Conservation (phyloP, 1,284 basidiomycete genomes). For the Bondarzewia mesenterica region DNA sequence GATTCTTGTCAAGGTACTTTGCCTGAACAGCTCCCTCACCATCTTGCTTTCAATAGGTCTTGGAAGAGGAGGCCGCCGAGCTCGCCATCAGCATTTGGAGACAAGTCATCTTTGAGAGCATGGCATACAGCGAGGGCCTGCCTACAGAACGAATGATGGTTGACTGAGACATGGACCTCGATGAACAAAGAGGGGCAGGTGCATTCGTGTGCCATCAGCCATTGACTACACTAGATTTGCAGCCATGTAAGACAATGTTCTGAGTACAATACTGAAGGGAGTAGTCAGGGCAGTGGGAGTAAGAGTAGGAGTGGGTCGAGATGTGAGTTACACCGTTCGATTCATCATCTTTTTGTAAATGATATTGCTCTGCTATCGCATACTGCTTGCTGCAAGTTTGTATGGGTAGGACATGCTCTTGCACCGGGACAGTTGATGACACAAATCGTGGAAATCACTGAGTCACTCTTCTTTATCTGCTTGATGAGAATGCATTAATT, state of each 20-base stretch:
- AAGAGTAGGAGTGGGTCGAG: not conserved
- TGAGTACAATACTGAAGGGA: not conserved
- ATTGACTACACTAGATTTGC: not conserved
- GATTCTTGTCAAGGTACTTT: not conserved
- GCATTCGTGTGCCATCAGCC: constrained; percentile 19
- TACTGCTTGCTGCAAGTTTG: not conserved
- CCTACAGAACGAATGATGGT: constrained; percentile 73
- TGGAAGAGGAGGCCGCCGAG: constrained; percentile 80
- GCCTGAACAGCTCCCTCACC: not conserved
- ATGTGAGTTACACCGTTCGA: not conserved
- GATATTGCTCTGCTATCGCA: not conserved
- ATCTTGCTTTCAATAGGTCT: constrained; percentile 44
- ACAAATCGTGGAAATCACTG: not conserved
- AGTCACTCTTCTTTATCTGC: not conserved
- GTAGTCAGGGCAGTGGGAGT: not conserved
- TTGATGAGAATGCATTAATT: not conserved
- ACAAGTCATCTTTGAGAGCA: constrained; percentile 85
- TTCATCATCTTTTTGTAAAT: not conserved
- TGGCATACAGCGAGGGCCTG: constrained; percentile 79
- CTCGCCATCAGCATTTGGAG: constrained; percentile 76
- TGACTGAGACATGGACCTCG: constrained; percentile 31
- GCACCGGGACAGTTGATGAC: not conserved
- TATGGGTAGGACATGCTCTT: not conserved
- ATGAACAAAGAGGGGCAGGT: constrained; percentile 25
- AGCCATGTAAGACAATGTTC: not conserved